Conservation (phyloP, 2,329 filamentous ascomycete species). For the Dichotomopilus funicola region DNA sequence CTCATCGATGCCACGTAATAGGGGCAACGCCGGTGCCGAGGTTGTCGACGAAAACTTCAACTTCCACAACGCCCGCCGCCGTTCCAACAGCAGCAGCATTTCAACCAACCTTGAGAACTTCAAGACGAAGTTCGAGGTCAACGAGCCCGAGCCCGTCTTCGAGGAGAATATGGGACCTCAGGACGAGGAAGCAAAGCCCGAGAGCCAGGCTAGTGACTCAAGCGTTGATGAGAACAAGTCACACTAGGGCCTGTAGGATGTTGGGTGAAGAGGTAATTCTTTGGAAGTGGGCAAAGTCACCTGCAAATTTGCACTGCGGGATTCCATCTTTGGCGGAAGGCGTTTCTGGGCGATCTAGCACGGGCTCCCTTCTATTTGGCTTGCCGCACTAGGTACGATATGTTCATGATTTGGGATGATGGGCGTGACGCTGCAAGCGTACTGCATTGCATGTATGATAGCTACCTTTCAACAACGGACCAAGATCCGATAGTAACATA, state of each 20-base stretch:
- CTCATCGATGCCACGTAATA: slow-evolving; percentile 33
- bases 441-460: slow-evolving; percentile 20
- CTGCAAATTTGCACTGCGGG: slow-evolving; percentile 16
- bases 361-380: slow-evolving; percentile 21
- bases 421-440: slow-evolving; percentile 13
- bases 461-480: slow-evolving; percentile 7
- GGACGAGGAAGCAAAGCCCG: slow-evolving; percentile 53
- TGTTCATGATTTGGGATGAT: slow-evolving; percentile 13
- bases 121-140: slow-evolving; percentile 94
- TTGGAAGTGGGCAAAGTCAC: slow-evolving; percentile 17
- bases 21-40: slow-evolving; percentile 80
- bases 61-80: slow-evolving; percentile 78
- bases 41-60: slow-evolving; percentile 77
- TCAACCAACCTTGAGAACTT: slow-evolving; percentile 67
- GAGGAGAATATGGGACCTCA: slow-evolving; percentile 71
- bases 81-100: slow-evolving; percentile 81
- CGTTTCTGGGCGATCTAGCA: slow-evolving; percentile 15
- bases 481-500: not conserved
- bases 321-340: slow-evolving; percentile 22
- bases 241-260: slow-evolving; percentile 23
- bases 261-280: not conserved
- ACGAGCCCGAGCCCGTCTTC: slow-evolving; percentile 85
- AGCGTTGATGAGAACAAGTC: slow-evolving; percentile 47
- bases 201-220: slow-evolving; percentile 53
- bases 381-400: slow-evolving; percentile 16